Evolutionary conservation across 2,329 filamentous ascomycete species (phyloP).

Genomic region (Xylariales sp.): DNA sequence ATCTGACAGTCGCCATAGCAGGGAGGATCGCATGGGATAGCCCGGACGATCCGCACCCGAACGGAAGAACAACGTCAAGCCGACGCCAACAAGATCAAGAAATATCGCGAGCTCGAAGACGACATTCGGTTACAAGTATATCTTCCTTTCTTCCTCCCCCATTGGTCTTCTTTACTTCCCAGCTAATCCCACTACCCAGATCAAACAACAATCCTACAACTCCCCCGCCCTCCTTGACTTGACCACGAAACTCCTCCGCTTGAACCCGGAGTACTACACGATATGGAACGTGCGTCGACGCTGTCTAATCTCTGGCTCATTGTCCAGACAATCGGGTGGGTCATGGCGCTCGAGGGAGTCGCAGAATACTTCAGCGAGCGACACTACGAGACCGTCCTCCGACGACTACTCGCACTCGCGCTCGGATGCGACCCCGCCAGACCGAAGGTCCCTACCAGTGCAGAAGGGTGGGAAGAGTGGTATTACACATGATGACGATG

Average conservation of each 20-base stretch:
- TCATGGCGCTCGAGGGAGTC: constrained; percentile 51
- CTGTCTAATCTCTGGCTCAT: constrained; percentile 56
- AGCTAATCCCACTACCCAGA: too few relatives aligned
- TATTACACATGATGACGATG: constrained; percentile 45
- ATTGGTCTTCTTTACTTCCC: too few relatives aligned
- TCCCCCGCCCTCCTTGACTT: constrained; percentile 57
- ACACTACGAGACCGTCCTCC: constrained; percentile 58
- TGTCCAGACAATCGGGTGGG: constrained; percentile 41
- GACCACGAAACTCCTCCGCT: constrained; percentile 66
- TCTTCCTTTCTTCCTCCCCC: constrained; percentile 1
- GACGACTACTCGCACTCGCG: constrained; percentile 53
- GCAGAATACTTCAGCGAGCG: constrained; percentile 48
- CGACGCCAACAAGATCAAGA: constrained; percentile 70
- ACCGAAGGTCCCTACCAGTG: constrained; percentile 40
- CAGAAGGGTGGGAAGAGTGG: constrained; percentile 47
- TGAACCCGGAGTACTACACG: constrained; percentile 87
- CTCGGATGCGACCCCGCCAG: constrained; percentile 46
- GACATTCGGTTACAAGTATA: constrained; percentile 61
- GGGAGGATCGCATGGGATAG: constrained; percentile 69
- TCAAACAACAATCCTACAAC: constrained; percentile 42
- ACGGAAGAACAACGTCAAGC: constrained; percentile 67
- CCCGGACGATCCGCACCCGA: constrained; percentile 58
- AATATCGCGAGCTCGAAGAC: constrained; percentile 68
- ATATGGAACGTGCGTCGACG: constrained; percentile 85
- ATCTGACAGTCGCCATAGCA: constrained; percentile 12